Conservation (phyloP, 106 monocot genomes). For the Vanilla planifolia region DNA sequence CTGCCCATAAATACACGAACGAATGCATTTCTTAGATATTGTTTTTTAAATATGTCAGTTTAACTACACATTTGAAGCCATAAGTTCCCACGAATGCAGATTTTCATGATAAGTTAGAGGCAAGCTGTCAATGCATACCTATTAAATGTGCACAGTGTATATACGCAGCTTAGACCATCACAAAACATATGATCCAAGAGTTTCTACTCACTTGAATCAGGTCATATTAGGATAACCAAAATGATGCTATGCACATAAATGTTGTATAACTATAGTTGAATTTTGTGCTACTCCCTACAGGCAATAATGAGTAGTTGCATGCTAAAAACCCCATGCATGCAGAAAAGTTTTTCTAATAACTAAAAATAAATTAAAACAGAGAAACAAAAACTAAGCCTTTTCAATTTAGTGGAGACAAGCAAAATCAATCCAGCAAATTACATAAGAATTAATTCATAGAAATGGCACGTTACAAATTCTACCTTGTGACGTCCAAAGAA, state of each 20-base stretch:
- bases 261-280: too few species aligned
- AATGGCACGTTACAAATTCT: background rate
- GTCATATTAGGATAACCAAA: too few species aligned
- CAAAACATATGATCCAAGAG: background rate
- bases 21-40: background rate
- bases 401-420: background rate
- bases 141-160: background rate
- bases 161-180: background rate
- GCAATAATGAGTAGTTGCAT: too few species aligned
- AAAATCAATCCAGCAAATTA: background rate
- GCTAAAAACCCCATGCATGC: too few species aligned
- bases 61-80: background rate
- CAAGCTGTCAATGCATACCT: background rate
- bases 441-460: background rate
- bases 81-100: background rate
- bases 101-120: background rate
- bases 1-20: slow-evolving; percentile 25
- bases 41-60: background rate
- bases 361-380: background rate
- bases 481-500: slow-evolving; percentile 89
- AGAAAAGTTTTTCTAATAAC: too few species aligned
- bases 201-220: background rate
- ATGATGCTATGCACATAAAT: too few species aligned
- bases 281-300: too few species aligned
- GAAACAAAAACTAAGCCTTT: background rate